Evolutionary conservation across 1,139 yeast species (phyloP).

Genomic region (Ogataea hybrid): DNA sequence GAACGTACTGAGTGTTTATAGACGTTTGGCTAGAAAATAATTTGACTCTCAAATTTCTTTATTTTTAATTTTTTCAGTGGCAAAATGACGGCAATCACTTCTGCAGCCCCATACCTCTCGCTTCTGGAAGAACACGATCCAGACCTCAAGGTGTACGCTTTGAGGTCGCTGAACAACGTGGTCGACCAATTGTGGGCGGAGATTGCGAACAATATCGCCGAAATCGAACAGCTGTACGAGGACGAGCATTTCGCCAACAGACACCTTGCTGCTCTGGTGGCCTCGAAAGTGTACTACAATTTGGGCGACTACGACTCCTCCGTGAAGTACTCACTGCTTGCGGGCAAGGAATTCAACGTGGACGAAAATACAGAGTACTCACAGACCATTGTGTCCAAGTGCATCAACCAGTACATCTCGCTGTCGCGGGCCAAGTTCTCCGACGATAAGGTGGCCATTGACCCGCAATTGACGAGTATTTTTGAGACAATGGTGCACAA

Average conservation of each 20-base stretch:
- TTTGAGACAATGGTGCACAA: conserved; percentile 86
- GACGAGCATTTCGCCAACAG: conserved; percentile 70
- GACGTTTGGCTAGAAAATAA: conserved; percentile 1
- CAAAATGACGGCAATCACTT: conserved; percentile 39
- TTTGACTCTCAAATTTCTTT: conserved; percentile 1
- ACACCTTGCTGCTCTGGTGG: conserved; percentile 84
- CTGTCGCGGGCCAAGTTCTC: conserved; percentile 56
- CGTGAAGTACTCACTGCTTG: conserved; percentile 81
- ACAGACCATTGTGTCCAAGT: conserved; percentile 91
- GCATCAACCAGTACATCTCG: conserved; percentile 78
- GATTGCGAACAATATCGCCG: conserved; percentile 85
- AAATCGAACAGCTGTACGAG: conserved; percentile 87
- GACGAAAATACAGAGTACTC: conserved; percentile 77
- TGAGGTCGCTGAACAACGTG: conserved; percentile 72
- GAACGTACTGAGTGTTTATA: conserved; percentile 22
- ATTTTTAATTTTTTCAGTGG: conserved; percentile 9
- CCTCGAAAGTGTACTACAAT: conserved; percentile 93
- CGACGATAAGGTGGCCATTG: conserved; percentile 45
- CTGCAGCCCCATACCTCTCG: conserved; percentile 91
- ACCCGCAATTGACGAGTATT: conserved; percentile 60
- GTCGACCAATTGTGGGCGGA: conserved; percentile 98
- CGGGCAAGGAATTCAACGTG: conserved; percentile 78
- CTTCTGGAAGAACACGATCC: conserved; percentile 80
- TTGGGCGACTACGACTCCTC: conserved; percentile 92
- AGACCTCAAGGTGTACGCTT: conserved; percentile 78